These are phyloP conservation scores for Quercus suber DNA, from an alignment of 306 rosid genomes.

Conservation along the genomic window DNA sequence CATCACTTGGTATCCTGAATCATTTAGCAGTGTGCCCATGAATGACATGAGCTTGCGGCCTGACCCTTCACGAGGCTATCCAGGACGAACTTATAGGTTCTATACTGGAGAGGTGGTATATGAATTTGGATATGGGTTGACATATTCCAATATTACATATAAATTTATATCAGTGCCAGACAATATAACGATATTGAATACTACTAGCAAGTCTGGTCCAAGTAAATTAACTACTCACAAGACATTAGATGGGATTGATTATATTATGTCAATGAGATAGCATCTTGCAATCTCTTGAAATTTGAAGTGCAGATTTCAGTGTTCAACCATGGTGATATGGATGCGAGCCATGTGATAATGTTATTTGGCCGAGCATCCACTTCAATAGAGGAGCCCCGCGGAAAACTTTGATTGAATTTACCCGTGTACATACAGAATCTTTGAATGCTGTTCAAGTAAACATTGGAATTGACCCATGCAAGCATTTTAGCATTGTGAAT, in stretches of 20 bases:
- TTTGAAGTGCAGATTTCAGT: conserved; percentile 53
- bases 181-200: conserved; percentile 36
- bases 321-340: conserved; percentile 53
- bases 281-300: conserved; percentile 51
- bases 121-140: conserved; percentile 81
- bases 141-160: conserved; percentile 64
- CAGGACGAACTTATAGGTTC: conserved; percentile 84
- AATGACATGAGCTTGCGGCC: conserved; percentile 82
- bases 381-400: conserved; percentile 31
- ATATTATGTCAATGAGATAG: conserved; percentile 43
- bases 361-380: conserved; percentile 47
- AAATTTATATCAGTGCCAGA: conserved; percentile 60
- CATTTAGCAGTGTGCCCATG: conserved; percentile 76
- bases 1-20: conserved; percentile 90
- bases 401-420: conserved; percentile 39
- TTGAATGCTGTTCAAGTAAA: conserved; percentile 33
- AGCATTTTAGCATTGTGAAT: conserved; percentile 66
- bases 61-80: conserved; percentile 72
- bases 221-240: conserved; percentile 28
- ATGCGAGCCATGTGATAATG: conserved; percentile 75
- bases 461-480: conserved; percentile 72
- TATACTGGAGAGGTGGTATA: conserved; percentile 68
- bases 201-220: conserved; percentile 14
- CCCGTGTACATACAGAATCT: conserved; percentile 20
- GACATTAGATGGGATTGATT: conserved; percentile 29